A percentile compares a stretch with the other conserved stretches of the same genome.
phyloP scores from a whole-genome alignment of 1,139 yeast species.

The Schwanniomyces etchellsii region DNA sequence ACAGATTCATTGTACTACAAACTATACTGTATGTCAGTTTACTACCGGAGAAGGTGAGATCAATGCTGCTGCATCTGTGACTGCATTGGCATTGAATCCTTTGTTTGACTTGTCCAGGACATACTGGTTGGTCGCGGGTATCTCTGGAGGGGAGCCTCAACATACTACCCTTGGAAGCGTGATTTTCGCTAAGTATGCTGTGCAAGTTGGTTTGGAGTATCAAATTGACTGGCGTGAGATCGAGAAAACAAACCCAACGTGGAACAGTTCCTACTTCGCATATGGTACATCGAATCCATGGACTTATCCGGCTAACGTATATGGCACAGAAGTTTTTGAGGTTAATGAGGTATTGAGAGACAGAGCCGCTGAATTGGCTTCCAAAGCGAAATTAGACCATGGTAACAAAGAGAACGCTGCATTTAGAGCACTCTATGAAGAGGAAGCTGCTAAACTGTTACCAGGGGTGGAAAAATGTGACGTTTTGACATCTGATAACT shows the following conservation, averaged over 20 bases:
- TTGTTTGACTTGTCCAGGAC: constrained; percentile 54
- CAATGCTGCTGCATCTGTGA: constrained; percentile 58
- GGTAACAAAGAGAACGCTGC: constrained; percentile 40
- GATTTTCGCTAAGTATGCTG: constrained; percentile 56
- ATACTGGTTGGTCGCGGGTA: constrained; percentile 60
- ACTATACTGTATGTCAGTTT: constrained; percentile 53
- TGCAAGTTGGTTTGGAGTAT: constrained; percentile 58
- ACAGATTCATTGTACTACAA: constrained; percentile 46
- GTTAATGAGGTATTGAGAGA: constrained; percentile 55
- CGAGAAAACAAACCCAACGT: constrained; percentile 43
- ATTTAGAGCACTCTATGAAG: constrained; percentile 44
- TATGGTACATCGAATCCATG: constrained; percentile 48
- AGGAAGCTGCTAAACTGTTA: constrained; percentile 43
- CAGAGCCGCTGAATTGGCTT: constrained; percentile 51
- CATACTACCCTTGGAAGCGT: constrained; percentile 49
- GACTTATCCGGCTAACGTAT: constrained; percentile 49
- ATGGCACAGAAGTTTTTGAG: constrained; percentile 65
- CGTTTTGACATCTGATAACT: constrained; percentile 55
- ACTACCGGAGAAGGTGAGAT: constrained; percentile 69
- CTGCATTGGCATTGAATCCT: constrained; percentile 51
- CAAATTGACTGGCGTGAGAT: constrained; percentile 46
- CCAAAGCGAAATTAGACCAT: constrained; percentile 34
- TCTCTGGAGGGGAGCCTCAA: constrained; percentile 59
- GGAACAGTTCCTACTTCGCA: constrained; percentile 59
- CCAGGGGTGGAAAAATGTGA: constrained; percentile 55